phyloP scores from a whole-genome alignment of 345 rosid species.

The Gossypium bickii region DNA sequence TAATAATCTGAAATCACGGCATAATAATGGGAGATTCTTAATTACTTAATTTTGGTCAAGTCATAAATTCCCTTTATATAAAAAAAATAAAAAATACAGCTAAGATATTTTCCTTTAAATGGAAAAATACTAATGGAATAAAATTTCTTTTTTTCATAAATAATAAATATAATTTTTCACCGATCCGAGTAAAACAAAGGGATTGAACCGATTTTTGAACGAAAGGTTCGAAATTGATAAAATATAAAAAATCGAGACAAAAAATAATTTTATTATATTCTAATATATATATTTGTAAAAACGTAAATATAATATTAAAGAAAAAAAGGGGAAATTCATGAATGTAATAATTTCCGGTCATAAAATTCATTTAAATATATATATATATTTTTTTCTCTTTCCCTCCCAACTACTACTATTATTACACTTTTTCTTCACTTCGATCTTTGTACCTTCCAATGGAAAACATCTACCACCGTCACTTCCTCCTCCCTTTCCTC shows the following conservation, averaged over 20 bases:
- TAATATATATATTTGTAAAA: too few relatives aligned
- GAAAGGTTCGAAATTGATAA: too few relatives aligned
- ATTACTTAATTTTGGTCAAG: neutral
- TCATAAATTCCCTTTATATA: neutral
- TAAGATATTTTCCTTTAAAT: neutral
- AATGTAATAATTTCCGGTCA: too few relatives aligned
- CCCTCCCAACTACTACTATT: neutral
- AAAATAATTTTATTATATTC: too few relatives aligned
- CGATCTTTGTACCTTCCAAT: neutral
- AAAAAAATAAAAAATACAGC: neutral
- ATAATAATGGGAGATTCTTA: neutral
- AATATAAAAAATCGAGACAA: too few relatives aligned
- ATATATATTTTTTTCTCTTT: neutral
- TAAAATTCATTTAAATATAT: too few relatives aligned
- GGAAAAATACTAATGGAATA: neutral
- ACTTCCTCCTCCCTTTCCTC: slow-evolving; percentile 16
- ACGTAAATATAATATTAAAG: too few relatives aligned
- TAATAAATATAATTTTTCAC: too few relatives aligned
- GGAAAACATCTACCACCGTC: neutral
- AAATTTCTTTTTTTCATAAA: too few relatives aligned
- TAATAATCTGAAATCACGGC: neutral
- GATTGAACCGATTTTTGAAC: too few relatives aligned
- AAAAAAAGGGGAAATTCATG: too few relatives aligned
- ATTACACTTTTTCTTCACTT: too few relatives aligned
- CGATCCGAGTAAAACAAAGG: accelerated